phyloP scores from a whole-genome alignment of 345 rosid species.

The Eutrema heterophyllum region DNA sequence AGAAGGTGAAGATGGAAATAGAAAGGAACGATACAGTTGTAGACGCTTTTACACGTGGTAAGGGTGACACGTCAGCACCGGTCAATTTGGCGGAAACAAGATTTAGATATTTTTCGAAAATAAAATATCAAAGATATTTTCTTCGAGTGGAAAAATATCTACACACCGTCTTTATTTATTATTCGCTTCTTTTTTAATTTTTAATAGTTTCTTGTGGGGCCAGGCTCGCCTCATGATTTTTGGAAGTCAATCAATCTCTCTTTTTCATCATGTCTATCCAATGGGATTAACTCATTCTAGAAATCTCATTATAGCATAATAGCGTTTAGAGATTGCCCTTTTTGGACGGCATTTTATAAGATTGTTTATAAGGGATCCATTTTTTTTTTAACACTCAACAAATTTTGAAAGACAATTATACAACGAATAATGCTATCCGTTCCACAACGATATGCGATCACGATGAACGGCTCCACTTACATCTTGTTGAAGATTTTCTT shows the following conservation, averaged over 20 bases:
- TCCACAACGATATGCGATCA: too few species aligned
- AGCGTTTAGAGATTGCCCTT: not conserved
- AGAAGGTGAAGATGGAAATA: not conserved
- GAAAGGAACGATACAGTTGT: constrained; percentile 49
- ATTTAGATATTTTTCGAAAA: constrained; percentile 6
- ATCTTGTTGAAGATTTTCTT: too few species aligned
- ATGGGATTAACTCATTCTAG: not conserved
- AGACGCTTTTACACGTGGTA: constrained; percentile 70
- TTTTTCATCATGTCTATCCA: not conserved
- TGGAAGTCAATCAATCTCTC: not conserved
- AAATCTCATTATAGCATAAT: not conserved
- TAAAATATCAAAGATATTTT: constrained; percentile 30
- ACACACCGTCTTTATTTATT: constrained; percentile 6
- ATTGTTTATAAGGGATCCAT: not conserved
- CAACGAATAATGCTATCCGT: too few species aligned
- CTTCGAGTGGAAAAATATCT: constrained; percentile 18
- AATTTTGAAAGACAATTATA: too few species aligned
- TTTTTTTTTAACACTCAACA: too few species aligned
- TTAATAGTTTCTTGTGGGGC: not conserved
- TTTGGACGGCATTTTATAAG: not conserved
- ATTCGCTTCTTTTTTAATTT: not conserved
- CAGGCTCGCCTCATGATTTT: not conserved
- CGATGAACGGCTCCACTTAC: too few species aligned
- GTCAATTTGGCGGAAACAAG: constrained; percentile 9
- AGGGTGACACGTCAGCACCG: constrained; percentile 45